Evolutionary conservation across 768 basidiomycete species (phyloP).

Genomic region (Hysterangium stoloniferum): DNA sequence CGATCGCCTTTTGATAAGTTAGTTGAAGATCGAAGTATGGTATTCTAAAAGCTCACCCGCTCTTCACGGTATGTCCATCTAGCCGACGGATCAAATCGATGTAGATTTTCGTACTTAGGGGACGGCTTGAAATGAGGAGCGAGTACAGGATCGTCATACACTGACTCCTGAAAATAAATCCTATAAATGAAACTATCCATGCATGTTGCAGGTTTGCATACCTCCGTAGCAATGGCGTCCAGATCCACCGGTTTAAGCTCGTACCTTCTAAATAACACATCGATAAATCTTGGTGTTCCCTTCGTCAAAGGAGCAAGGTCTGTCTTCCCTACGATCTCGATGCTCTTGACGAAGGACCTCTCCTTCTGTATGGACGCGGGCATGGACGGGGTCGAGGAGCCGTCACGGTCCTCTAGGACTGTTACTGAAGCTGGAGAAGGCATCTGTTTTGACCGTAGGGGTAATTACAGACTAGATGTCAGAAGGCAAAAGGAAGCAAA

Average conservation of each 20-base stretch:
- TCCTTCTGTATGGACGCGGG: too few relatives aligned
- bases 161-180: slow-evolving; percentile 31
- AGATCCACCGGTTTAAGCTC: slow-evolving; percentile 15
- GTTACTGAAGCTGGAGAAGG: too few relatives aligned
- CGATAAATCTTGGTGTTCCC: neutral
- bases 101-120: slow-evolving; percentile 44
- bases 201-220: neutral
- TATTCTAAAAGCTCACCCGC: too few relatives aligned
- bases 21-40: too few relatives aligned
- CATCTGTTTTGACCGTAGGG: too few relatives aligned
- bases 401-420: too few relatives aligned
- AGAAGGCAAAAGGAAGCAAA: too few relatives aligned
- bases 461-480: too few relatives aligned
- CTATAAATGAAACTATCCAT: neutral
- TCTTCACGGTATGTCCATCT: slow-evolving; percentile 58
- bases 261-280: neutral
- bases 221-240: slow-evolving; percentile 35
- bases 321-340: neutral
- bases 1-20: too few relatives aligned
- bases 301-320: neutral
- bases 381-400: too few relatives aligned
- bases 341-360: too few relatives aligned
- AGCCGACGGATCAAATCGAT: slow-evolving; percentile 47
- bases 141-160: slow-evolving; percentile 43
- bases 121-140: slow-evolving; percentile 43